These are phyloP conservation scores for Dalbergia oliveri DNA, from an alignment of 306 rosid species.

Conservation along the genomic window DNA sequence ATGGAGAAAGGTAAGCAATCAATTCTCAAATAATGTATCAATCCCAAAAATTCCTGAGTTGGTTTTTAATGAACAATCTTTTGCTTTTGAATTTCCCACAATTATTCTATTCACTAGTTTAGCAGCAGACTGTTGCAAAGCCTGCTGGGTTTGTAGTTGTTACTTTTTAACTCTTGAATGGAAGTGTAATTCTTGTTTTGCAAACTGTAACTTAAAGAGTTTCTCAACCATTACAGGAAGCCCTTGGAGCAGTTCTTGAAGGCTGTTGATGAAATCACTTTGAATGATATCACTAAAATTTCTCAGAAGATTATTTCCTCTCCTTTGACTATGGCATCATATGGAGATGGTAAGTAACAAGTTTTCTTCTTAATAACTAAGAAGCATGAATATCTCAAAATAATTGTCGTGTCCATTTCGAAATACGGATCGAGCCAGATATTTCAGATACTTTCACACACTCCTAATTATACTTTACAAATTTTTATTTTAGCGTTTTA, in stretches of 20 bases:
- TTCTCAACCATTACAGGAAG: slow-evolving; percentile 62
- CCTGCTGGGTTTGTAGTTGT: neutral
- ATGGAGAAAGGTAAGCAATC: slow-evolving; percentile 83
- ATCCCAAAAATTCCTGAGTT: neutral
- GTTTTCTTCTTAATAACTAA: neutral
- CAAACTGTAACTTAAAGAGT: neutral
- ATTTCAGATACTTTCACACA: too few relatives aligned
- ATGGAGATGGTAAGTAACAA: slow-evolving; percentile 77
- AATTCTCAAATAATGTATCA: neutral
- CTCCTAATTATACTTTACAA: too few relatives aligned
- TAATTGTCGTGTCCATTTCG: too few relatives aligned
- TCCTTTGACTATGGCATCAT: slow-evolving; percentile 96
- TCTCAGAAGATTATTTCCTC: slow-evolving; percentile 81
- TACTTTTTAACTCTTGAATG: slow-evolving; percentile 15
- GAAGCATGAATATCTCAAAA: too few relatives aligned
- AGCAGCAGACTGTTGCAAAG: neutral
- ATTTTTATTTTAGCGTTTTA: too few relatives aligned
- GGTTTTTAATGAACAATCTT: neutral
- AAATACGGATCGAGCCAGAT: too few relatives aligned
- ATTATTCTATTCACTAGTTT: neutral
- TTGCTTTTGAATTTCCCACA: neutral
- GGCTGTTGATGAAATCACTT: slow-evolving; percentile 80
- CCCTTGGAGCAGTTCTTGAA: slow-evolving; percentile 86
- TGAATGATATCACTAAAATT: slow-evolving; percentile 71
- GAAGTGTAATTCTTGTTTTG: slow-evolving; percentile 26